Percentiles rank a stretch among this genome's conserved stretches.
These are phyloP conservation scores for Kalmusia sp. DNA, from an alignment of 2,329 filamentous ascomycete genomes.

Conservation along the genomic window DNA sequence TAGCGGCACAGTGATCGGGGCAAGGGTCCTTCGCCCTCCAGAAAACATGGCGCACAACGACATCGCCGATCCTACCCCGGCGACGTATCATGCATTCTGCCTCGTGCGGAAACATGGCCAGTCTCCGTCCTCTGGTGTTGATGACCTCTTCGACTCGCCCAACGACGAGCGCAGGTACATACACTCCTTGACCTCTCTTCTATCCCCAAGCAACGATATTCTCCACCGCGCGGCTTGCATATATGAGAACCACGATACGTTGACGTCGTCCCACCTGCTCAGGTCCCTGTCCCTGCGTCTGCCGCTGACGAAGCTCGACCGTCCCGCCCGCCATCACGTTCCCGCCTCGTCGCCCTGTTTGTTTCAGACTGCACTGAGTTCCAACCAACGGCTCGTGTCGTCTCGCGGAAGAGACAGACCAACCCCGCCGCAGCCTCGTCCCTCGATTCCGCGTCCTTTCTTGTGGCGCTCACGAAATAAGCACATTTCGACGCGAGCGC, in stretches of 20 bases:
- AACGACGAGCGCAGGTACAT: background rate
- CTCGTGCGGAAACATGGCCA: slow-evolving; percentile 17
- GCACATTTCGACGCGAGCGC: no score
- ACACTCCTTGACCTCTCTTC: background rate
- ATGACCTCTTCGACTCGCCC: slow-evolving; percentile 20
- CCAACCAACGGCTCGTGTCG: background rate
- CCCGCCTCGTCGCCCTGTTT: background rate
- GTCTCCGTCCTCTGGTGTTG: slow-evolving; percentile 1
- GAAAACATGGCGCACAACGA: slow-evolving; percentile 10
- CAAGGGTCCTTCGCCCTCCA: slow-evolving; percentile 7
- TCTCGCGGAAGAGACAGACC: background rate
- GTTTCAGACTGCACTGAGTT: background rate
- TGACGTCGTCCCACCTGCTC: background rate
- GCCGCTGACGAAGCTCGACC: slow-evolving; percentile 7
- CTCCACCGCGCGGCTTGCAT: background rate
- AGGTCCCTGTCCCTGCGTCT: slow-evolving; percentile 2
- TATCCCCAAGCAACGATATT: background rate
- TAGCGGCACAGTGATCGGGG: slow-evolving; percentile 14
- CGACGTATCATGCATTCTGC: slow-evolving; percentile 24
- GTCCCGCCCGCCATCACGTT: background rate
- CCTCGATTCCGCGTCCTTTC: slow-evolving; percentile 10
- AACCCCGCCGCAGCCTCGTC: background rate
- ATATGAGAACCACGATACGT: background rate
- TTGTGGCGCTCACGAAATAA: slow-evolving; percentile 9
- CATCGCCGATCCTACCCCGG: slow-evolving; percentile 22